Evolutionary conservation across 225 moss, liverwort and hornwort genomes (phyloP).

Genomic region (Rhytidiadelphus loreus): DNA sequence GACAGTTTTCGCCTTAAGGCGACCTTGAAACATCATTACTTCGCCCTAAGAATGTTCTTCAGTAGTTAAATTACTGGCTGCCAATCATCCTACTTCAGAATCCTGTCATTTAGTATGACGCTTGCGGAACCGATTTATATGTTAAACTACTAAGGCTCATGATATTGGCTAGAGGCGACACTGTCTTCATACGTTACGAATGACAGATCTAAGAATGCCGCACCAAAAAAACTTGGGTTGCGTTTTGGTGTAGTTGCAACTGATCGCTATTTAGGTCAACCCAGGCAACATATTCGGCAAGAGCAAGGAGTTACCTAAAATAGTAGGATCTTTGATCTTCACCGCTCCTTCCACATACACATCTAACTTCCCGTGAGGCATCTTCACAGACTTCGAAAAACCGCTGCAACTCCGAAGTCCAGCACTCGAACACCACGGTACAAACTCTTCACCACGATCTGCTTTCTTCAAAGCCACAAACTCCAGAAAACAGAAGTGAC

Average conservation of each 20-base stretch:
- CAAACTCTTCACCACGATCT: not conserved
- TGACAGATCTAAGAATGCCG: not conserved
- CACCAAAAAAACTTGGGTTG: too few species aligned
- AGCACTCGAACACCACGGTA: not conserved
- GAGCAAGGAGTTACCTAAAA: conserved; percentile 1
- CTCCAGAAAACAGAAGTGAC: not conserved
- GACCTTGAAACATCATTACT: not conserved
- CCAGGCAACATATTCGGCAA: not conserved
- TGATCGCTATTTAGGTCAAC: not conserved
- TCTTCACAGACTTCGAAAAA: not conserved
- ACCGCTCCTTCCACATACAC: conserved; percentile 45
- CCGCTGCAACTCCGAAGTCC: not conserved
- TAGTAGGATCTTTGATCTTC: conserved; percentile 22
- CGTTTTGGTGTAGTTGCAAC: too few species aligned
- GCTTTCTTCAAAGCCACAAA: not conserved
- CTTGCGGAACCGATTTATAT: not conserved
- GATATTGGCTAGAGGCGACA: not conserved
- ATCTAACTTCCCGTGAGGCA: conserved; percentile 27
- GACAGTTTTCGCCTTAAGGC: not conserved
- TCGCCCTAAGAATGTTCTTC: not conserved
- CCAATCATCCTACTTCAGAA: not conserved
- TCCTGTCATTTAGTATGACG: not conserved
- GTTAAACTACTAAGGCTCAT: not conserved
- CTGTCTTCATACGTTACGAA: not conserved
- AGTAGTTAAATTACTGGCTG: not conserved